Evolutionary conservation across 1,284 basidiomycete genomes (phyloP).

Genomic region (Taiwanofungus camphoratus): DNA sequence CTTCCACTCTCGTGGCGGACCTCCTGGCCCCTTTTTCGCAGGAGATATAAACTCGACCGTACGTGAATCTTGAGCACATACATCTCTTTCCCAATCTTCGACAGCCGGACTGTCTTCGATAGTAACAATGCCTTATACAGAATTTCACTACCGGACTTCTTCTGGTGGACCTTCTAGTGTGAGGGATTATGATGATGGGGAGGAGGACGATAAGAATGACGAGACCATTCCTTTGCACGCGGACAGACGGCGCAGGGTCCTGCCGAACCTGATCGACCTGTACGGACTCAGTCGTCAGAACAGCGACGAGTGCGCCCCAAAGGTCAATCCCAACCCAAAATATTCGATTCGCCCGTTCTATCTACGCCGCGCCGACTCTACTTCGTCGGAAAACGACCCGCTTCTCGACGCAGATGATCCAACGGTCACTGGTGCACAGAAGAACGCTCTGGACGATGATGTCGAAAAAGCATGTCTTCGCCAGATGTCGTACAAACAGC

Average conservation of each 20-base stretch:
- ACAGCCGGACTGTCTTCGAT: too few relatives aligned
- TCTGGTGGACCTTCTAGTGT: too few relatives aligned
- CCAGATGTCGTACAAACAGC: constrained; percentile 58
- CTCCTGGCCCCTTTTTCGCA: too few relatives aligned
- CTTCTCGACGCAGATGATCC: constrained; percentile 30
- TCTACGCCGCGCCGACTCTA: constrained; percentile 12
- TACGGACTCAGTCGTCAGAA: constrained; percentile 34
- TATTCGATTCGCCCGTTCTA: not conserved
- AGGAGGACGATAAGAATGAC: constrained; percentile 6
- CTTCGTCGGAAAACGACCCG: constrained; percentile 17
- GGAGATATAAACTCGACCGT: too few relatives aligned
- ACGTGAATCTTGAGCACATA: too few relatives aligned
- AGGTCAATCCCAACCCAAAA: too few relatives aligned
- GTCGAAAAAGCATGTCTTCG: constrained; percentile 49
- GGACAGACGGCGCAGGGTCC: constrained; percentile 26
- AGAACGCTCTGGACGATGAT: constrained; percentile 45
- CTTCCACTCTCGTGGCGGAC: too few relatives aligned
- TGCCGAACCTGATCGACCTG: constrained; percentile 50
- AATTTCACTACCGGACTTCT: too few relatives aligned
- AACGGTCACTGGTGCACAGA: constrained; percentile 24
- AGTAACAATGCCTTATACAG: too few relatives aligned
- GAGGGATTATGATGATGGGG: too few relatives aligned
- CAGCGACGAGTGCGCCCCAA: constrained; percentile 1
- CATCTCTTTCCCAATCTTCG: too few relatives aligned
- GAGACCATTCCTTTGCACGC: too few relatives aligned